These are phyloP conservation scores for Hymenoscyphus linearis DNA, from an alignment of 2,329 filamentous ascomycete species.

Conservation along the genomic window DNA sequence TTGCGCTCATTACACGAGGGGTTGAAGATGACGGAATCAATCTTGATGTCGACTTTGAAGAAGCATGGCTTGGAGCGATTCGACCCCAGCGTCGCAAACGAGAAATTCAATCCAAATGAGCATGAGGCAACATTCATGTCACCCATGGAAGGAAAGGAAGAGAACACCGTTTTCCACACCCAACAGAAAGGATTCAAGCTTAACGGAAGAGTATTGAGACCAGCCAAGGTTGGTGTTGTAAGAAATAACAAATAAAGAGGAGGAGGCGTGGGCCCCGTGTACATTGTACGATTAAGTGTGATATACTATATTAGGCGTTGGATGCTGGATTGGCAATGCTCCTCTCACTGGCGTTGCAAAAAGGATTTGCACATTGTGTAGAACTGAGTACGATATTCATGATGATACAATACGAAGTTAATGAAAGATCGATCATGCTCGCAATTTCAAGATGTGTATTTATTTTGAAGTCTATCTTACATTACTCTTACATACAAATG, in stretches of 20 bases:
- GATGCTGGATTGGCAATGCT: conserved; percentile 24
- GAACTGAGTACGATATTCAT: conserved; percentile 10
- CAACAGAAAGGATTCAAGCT: conserved; percentile 95
- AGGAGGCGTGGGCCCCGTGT: conserved; percentile 13
- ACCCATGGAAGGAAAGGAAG: conserved; percentile 78
- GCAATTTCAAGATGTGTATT: neutral
- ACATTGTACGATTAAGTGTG: conserved; percentile 23
- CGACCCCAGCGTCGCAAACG: conserved; percentile 62
- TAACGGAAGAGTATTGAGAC: conserved; percentile 83
- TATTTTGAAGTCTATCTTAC: neutral
- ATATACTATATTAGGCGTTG: conserved; percentile 20
- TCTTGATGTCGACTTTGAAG: conserved; percentile 80
- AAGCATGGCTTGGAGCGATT: conserved; percentile 94
- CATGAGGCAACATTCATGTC: conserved; percentile 97
- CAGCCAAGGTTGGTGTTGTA: conserved; percentile 93
- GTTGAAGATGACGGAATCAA: conserved; percentile 88
- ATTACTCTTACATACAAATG: neutral
- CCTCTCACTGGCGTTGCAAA: conserved; percentile 24
- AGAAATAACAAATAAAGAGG: conserved; percentile 54
- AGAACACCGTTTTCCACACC: conserved; percentile 84
- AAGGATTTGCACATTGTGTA: conserved; percentile 18
- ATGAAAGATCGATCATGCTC: neutral
- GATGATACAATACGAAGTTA: conserved; percentile 7
- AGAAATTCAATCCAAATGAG: conserved; percentile 93
- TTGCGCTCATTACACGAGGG: conserved; percentile 78